phyloP scores from a whole-genome alignment of 148 eudicot genomes.

The Vaccinium macrocarpon region DNA sequence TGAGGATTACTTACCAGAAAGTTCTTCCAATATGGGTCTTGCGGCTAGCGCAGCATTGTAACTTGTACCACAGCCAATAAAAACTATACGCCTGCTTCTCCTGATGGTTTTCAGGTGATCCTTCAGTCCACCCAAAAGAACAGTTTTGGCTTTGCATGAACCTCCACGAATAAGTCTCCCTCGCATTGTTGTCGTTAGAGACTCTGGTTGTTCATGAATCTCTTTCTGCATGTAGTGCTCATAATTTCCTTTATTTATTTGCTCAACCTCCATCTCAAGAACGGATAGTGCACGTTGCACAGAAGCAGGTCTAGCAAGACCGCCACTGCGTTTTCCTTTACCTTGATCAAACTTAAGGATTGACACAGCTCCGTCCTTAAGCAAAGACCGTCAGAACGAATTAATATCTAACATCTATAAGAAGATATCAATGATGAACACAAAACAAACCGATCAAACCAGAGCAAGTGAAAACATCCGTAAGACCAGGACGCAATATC shows the following conservation, averaged over 20 bases:
- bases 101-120: slow-evolving; percentile 95
- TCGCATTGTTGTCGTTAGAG: slow-evolving; percentile 89
- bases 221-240: slow-evolving; percentile 96
- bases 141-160: slow-evolving; percentile 76
- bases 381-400: slow-evolving; percentile 6
- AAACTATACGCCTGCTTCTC: slow-evolving; percentile 91
- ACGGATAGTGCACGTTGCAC: slow-evolving; percentile 81
- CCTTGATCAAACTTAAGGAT: slow-evolving; percentile 75
- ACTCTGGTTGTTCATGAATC: slow-evolving; percentile 90
- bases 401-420: neutral
- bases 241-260: slow-evolving; percentile 86
- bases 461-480: neutral
- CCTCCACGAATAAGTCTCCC: slow-evolving; percentile 98
- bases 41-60: slow-evolving; percentile 98
- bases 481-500: neutral
- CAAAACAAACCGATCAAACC: neutral
- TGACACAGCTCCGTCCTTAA: slow-evolving; percentile 82
- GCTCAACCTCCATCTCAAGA: slow-evolving; percentile 96
- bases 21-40: slow-evolving; percentile 94
- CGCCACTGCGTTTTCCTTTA: slow-evolving; percentile 52
- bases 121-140: slow-evolving; percentile 87
- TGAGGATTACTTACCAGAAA: slow-evolving; percentile 61
- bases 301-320: slow-evolving; percentile 44
- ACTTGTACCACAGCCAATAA: slow-evolving; percentile 98
- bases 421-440: neutral